A percentile compares a stretch with the other conserved stretches of the same genome.
Conservation (phyloP, 495 filamentous ascomycete genomes). For the Aspergillus ellipticus region DNA sequence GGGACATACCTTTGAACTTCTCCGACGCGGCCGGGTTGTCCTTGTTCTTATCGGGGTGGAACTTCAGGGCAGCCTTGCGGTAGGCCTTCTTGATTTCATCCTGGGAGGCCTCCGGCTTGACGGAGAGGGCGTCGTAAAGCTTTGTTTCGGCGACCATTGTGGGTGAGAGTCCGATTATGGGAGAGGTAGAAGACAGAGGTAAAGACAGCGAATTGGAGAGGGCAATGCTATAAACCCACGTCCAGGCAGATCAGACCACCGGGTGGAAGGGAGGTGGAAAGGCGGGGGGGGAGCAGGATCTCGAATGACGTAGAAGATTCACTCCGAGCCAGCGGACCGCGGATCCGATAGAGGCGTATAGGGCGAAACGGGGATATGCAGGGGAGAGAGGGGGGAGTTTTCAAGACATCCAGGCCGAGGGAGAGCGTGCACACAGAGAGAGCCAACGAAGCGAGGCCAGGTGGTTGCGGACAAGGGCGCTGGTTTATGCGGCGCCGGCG, state of each 20-base stretch:
- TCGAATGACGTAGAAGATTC: conserved; percentile 45
- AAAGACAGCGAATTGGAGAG: conserved; percentile 6
- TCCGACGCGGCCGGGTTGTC: conserved; percentile 78
- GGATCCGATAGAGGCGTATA: neutral
- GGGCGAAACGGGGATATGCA: conserved; percentile 1
- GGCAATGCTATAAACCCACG: conserved; percentile 3
- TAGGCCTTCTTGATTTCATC: conserved; percentile 99
- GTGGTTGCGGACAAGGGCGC: neutral
- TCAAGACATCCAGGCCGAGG: neutral
- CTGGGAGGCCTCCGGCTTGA: conserved; percentile 75
- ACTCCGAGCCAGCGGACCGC: conserved; percentile 4
- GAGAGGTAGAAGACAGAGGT: neutral
- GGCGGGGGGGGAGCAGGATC: conserved; percentile 13
- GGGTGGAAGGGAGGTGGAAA: neutral
- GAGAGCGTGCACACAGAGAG: neutral
- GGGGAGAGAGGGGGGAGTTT: neutral
- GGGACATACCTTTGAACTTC: conserved; percentile 70
- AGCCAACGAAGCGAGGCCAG: neutral
- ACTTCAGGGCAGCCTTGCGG: conserved; percentile 86
- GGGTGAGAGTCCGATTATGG: too few species aligned
- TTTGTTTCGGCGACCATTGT: conserved; percentile 86
- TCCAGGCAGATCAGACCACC: conserved; percentile 7
- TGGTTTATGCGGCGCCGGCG: neutral
- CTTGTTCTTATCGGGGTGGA: conserved; percentile 97
- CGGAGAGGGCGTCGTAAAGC: conserved; percentile 71